These are phyloP conservation scores for Pyrenophora seminiperda DNA, from an alignment of 2,329 filamentous ascomycete genomes.

Conservation along the genomic window DNA sequence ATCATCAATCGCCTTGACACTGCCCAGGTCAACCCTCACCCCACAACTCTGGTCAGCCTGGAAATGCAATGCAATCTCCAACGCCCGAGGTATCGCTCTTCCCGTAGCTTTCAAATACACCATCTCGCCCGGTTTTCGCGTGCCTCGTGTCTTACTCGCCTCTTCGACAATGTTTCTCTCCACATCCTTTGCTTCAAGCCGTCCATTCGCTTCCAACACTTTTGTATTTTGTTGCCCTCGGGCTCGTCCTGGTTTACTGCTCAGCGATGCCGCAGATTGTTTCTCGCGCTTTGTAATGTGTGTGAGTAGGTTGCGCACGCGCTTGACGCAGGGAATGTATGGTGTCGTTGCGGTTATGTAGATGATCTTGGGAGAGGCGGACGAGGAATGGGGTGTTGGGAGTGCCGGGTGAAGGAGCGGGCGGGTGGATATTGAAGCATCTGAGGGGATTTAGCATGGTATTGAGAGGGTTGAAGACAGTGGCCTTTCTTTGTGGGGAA, in stretches of 20 bases:
- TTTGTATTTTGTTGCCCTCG: neutral
- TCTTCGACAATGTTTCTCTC: constrained; percentile 37
- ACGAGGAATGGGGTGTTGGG: constrained; percentile 58
- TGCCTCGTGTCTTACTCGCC: constrained; percentile 10
- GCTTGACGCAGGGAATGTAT: constrained; percentile 70
- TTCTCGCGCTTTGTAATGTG: constrained; percentile 59
- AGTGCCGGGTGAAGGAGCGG: constrained; percentile 63
- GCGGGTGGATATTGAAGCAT: constrained; percentile 59
- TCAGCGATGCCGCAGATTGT: constrained; percentile 35
- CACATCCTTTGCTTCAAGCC: constrained; percentile 37
- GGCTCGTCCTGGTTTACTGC: neutral
- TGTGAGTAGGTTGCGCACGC: constrained; percentile 67
- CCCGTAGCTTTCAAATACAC: constrained; percentile 70
- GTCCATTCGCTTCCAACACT: constrained; percentile 27
- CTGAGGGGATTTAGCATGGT: constrained; percentile 33
- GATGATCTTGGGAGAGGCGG: constrained; percentile 60
- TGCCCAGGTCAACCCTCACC: constrained; percentile 66
- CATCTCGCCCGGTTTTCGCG: constrained; percentile 48
- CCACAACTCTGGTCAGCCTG: constrained; percentile 63
- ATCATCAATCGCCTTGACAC: constrained; percentile 70
- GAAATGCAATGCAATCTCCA: constrained; percentile 69
- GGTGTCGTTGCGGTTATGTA: constrained; percentile 70
- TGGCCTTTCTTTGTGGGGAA: neutral
- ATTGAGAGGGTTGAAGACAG: neutral
- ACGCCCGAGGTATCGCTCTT: constrained; percentile 66